These are phyloP conservation scores for Coniochaeta prunicola DNA, from an alignment of 2,329 filamentous ascomycete species.

Conservation along the genomic window DNA sequence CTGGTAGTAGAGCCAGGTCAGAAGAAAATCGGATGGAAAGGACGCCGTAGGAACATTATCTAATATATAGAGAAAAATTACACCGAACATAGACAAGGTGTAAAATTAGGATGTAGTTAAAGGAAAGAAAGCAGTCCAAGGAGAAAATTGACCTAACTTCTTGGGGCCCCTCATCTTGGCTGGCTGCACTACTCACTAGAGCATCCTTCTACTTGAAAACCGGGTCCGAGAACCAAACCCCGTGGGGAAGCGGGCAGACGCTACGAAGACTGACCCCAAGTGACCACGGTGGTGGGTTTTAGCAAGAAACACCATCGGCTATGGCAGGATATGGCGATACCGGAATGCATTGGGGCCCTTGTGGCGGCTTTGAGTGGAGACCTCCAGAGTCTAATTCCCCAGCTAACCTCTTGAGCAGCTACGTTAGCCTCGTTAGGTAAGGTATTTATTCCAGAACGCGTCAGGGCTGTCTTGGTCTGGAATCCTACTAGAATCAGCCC, in stretches of 20 bases:
- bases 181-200: not conserved
- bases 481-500: not conserved
- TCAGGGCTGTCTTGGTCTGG: not conserved
- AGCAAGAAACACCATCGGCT: not conserved
- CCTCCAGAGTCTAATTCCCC: not conserved
- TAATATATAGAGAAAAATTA: not conserved
- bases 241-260: not conserved
- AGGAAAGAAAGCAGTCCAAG: not conserved
- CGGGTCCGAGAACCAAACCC: not conserved
- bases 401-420: not conserved
- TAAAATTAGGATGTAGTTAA: not conserved
- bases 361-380: not conserved
- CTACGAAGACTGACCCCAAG: not conserved
- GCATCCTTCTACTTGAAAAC: not conserved
- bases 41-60: not conserved
- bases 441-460: not conserved
- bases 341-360: not conserved
- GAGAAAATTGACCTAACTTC: not conserved
- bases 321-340: not conserved
- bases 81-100: not conserved
- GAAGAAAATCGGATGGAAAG: not conserved
- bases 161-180: not conserved
- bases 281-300: not conserved
- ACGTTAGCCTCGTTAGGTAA: not conserved
- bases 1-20: not conserved